Evolutionary conservation across 228 moss, liverwort and hornwort genomes (phyloP), one percentile per base, ranked within the genome.

Genomic region (Sphagnum magellanicum): DNA sequence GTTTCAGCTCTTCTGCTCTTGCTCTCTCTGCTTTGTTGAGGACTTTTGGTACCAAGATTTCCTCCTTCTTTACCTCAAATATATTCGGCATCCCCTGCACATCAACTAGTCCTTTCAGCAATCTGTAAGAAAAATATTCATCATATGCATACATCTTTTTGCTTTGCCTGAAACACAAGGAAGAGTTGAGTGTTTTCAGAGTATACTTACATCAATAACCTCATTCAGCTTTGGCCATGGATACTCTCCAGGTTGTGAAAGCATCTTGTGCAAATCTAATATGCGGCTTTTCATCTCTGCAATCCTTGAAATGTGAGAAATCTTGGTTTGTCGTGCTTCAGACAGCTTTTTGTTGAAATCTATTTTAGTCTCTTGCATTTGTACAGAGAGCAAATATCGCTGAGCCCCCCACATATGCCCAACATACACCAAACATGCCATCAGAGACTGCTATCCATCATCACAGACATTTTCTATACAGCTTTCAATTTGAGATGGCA

Each of bases 21-120:
- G 76, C 78, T 50, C 86, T 84, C 81, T 93, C 93, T 58, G 6
- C 81, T 64, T 88, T 92, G 61, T 88, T 92, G 9, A 91, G 71
- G 51, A 84, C 68, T 46, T 91, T 96, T 69, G 86, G 68, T 0
- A 91, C 84, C 7, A 76, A 52, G 5, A 96, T 79, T 76, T 96
- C 96, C 74, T 96, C 93, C 6, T 89, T 78, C 48, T 81, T 91
- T 0, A 96, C 88, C 59, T 89, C 84, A 70, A 96, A 96, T 6
- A 91, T 74, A 53, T 81, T 77, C 4, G 83, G 91, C 84, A 83
- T 88, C 8, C 86, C 92, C 96, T 96, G 76, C 48, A 68, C 61
- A 62, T 9, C 57, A 4, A 9, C 57, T 14, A 58, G 57, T 58
- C 57, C 10, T 58, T 14, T 58, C 57, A 58, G 14, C 10, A 58